A percentile compares a stretch with the other conserved stretches of the same genome.
phyloP scores from a whole-genome alignment of 768 basidiomycete genomes.

The Hortiboletus campestris region DNA sequence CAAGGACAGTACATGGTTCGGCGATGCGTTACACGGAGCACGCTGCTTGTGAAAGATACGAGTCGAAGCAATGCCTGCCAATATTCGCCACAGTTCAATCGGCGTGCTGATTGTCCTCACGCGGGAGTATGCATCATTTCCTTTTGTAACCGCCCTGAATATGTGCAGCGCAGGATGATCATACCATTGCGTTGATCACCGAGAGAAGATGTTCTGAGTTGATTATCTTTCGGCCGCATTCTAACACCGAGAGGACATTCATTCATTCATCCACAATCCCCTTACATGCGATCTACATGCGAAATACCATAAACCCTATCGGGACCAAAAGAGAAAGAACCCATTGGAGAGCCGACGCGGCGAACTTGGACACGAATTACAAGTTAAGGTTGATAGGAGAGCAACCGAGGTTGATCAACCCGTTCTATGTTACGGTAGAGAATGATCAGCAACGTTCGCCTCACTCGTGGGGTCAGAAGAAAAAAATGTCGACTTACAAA shows the following conservation, averaged over 20 bases:
- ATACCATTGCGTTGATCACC: not conserved
- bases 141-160: not conserved
- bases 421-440: not conserved
- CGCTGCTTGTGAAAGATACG: not conserved
- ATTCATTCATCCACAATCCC: not conserved
- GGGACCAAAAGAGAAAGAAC: not conserved
- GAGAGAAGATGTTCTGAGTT: not conserved
- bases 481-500: not conserved
- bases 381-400: not conserved
- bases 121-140: no score
- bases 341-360: no score
- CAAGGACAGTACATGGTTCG: no score
- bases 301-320: not conserved
- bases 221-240: not conserved
- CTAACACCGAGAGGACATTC: not conserved
- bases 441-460: no score
- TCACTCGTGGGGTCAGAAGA: no score
- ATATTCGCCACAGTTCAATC: no score
- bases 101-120: no score
- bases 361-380: not conserved
- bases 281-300: not conserved
- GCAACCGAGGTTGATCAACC: constrained; percentile 14
- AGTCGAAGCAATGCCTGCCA: no score
- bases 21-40: no score
- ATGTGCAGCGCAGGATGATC: not conserved